phyloP scores from a whole-genome alignment of 331 rosid species.

The Erythrophleum ivorense region DNA sequence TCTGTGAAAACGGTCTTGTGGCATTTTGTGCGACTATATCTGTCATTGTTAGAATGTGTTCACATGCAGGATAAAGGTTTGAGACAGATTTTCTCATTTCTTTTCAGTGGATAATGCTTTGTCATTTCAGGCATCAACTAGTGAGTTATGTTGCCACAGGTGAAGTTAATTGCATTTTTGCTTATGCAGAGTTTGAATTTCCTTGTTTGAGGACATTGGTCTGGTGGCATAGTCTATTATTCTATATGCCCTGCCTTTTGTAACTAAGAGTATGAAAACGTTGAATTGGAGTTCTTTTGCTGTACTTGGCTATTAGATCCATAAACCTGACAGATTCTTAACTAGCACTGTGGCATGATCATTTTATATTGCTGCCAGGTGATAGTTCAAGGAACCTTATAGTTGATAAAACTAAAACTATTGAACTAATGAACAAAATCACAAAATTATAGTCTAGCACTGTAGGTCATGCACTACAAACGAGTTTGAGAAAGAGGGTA shows the following conservation, averaged over 20 bases:
- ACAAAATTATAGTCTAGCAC: slow-evolving; percentile 6
- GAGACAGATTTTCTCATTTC: not conserved
- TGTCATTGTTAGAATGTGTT: slow-evolving; percentile 6
- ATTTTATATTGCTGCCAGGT: slow-evolving; percentile 1
- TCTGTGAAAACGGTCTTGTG: not conserved
- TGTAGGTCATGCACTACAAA: not conserved
- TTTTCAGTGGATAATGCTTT: not conserved
- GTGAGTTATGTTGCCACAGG: not conserved
- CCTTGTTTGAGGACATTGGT: not conserved
- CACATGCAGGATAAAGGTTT: not conserved
- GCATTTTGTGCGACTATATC: not conserved
- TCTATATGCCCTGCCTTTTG: slow-evolving; percentile 9
- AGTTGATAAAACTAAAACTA: not conserved
- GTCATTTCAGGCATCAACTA: slow-evolving; percentile 7
- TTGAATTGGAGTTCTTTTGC: slow-evolving; percentile 6
- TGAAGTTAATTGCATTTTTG: not conserved
- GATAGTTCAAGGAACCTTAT: not conserved
- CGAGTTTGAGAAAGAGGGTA: not conserved
- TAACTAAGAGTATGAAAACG: not conserved
- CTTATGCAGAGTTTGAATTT: not conserved
- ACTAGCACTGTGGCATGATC: not conserved
- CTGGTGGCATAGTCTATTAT: not conserved
- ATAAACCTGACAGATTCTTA: not conserved
- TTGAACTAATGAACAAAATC: not conserved
- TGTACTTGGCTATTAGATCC: not conserved